phyloP scores from a whole-genome alignment of 2,329 filamentous ascomycete genomes.

The Claviceps africana region DNA sequence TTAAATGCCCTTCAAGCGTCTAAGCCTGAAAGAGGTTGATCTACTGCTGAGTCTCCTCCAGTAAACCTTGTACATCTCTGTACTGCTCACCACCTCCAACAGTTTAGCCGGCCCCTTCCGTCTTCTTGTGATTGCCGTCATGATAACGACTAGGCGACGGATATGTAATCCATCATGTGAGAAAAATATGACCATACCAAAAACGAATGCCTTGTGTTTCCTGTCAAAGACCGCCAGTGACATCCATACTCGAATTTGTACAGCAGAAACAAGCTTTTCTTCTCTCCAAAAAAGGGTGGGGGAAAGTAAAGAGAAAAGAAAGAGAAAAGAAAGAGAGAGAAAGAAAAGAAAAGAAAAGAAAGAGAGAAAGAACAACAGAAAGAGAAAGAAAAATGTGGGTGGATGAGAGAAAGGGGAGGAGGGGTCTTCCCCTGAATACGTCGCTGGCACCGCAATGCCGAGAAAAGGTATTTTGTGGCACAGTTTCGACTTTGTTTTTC shows the following conservation, averaged over 20 bases:
- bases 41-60: conserved; percentile 1
- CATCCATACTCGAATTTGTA: neutral
- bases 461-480: neutral
- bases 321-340: neutral
- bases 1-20: conserved; percentile 3
- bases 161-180: neutral
- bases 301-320: too few relatives aligned
- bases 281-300: conserved; percentile 4
- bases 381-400: too few relatives aligned
- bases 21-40: conserved; percentile 1
- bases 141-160: neutral
- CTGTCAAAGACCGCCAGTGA: neutral
- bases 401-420: neutral
- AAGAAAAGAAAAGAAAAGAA: neutral
- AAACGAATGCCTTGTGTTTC: conserved; percentile 2
- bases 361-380: too few relatives aligned
- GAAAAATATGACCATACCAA: neutral
- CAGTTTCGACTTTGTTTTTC: neutral
- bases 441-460: neutral
- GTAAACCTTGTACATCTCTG: conserved; percentile 2
- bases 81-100: neutral
- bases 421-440: neutral
- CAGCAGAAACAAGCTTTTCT: neutral
- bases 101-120: neutral
- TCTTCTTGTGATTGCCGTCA: neutral